Evolutionary conservation across 495 filamentous ascomycete genomes (phyloP), one percentile per base, ranked within the genome.

Genomic region (Xylaria flabelliformis): DNA sequence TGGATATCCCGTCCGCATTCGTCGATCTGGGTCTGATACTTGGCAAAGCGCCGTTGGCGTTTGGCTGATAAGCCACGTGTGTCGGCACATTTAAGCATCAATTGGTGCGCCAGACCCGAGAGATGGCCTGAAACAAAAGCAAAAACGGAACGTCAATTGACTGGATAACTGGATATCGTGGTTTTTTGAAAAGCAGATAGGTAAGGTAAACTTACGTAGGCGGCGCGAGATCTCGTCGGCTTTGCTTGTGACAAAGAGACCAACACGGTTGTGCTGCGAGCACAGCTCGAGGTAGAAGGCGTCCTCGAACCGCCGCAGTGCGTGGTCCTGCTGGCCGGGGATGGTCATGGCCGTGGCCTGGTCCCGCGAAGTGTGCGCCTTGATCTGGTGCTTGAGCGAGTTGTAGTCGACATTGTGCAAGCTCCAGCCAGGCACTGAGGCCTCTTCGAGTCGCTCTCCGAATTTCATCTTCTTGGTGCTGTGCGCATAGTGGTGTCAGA

Each of bases 361-460:
- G 74, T 85, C 83, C 48, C 82, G 83, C 24, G 88, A 89, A 0
- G 91, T 94, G 76, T 91, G 85, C 64, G 83, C 83, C 80, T 93
- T 93, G 82, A 94, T 93, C 75, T 91, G 78, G 73, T 88, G 86
- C 81, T 94, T 94, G 64, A 94, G 82, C 65, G 90, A 90, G 74
- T 93, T 91, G 79, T 94, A 94, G 80, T 93, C 91, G 77, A 94
- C 86, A 79, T 94, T 94, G 77, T 92, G 75, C 19, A 81, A 58
- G 72, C 73, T 77, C 87, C 87, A 90, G 72, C 85, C 84, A 21
- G 87, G 86, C 71, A 89, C 87, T 17, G 87, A 89, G 70, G 85
- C 80, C 78, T 86, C 83, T 69, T 83, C 81, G 42, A 92, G 84
- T 58, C 87, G 89, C 65, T 91, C 84, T 12, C 90, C 90, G 86